A percentile compares a stretch with the other conserved stretches of the same genome.
Evolutionary conservation across 257 asterid species (phyloP).

Genomic region (Galeopsis tetrahit): DNA sequence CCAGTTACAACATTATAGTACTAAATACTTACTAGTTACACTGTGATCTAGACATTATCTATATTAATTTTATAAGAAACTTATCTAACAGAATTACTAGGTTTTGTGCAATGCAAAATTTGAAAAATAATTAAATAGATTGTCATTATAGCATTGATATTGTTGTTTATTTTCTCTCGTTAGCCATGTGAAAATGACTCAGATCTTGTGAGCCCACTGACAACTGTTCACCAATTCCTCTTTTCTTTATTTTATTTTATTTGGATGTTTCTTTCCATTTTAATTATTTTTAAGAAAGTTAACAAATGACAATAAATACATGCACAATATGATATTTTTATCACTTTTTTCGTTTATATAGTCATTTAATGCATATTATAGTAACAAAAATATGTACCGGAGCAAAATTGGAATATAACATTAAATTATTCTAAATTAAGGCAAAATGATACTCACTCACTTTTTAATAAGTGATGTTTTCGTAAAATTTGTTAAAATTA

Average conservation of each 20-base stretch:
- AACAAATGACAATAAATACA: too few species aligned
- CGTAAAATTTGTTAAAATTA: too few species aligned
- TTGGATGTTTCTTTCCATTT: background rate
- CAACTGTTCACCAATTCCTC: constrained; percentile 21
- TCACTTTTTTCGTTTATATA: too few species aligned
- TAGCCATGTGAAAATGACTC: background rate
- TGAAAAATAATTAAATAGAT: background rate
- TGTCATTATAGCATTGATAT: background rate
- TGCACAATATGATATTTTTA: too few species aligned
- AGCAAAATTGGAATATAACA: too few species aligned
- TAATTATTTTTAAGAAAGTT: too few species aligned
- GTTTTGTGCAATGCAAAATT: background rate
- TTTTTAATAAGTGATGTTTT: too few species aligned
- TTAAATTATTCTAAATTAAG: too few species aligned
- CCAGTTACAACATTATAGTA: background rate
- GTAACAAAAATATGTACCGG: too few species aligned
- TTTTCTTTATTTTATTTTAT: background rate
- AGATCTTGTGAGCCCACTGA: constrained; percentile 20
- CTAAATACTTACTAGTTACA: background rate
- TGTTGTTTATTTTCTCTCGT: background rate
- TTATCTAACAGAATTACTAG: background rate
- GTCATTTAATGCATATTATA: too few species aligned
- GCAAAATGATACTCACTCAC: too few species aligned
- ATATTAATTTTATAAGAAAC: background rate
- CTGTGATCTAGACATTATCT: background rate